Evolutionary conservation across 441 rosid species (phyloP), one percentile per base, ranked within the genome.

Genomic region (Pelargonium fulgidum): DNA sequence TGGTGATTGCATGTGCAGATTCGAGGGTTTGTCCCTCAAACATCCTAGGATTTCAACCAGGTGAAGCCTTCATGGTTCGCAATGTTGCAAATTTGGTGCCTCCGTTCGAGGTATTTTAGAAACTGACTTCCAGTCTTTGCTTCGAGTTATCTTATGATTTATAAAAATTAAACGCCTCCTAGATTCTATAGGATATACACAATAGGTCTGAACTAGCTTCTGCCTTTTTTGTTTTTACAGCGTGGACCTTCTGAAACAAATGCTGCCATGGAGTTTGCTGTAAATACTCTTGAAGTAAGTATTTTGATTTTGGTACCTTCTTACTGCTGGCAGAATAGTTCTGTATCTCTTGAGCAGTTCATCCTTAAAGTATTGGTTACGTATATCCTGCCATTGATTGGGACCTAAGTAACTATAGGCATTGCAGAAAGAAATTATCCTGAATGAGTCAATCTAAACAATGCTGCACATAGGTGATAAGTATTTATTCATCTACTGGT

Each of bases 1-100:
- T 88, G 92, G 96, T 89, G 83, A 85, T 91, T 77, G 92, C 99
- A 72, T 93, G 99, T 83, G 96, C 89, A 63, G 99, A 93, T 79
- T 93, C 99, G 58, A 87, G 97, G 79, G 97, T 93, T 70, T 93
- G 99, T 75, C 99, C 99, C 69, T 89, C 99, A 22, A 83, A 74
- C 62, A 70, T 89, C 72, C 79, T 93, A 61, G 99, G 99, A 78
- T 89, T 91, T 77, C 89, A 88, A 83, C 99, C 99, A 6, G 99
- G 99, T 65, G 99, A 89, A 80, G 93, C 99, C 70, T 93, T 93
- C 82, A 83, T 81, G 14, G 87, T 91, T 65, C 95, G 97, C 8
- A 93, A 91, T 79, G 85, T 93, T 69, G 97, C 96, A 6, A 93
- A 93, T 78, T 67, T 93, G 82, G 95, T 93, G 71, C 97, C 97